Evolutionary conservation across 257 asterid genomes (phyloP).

Genomic region (Solanum pennellii): DNA sequence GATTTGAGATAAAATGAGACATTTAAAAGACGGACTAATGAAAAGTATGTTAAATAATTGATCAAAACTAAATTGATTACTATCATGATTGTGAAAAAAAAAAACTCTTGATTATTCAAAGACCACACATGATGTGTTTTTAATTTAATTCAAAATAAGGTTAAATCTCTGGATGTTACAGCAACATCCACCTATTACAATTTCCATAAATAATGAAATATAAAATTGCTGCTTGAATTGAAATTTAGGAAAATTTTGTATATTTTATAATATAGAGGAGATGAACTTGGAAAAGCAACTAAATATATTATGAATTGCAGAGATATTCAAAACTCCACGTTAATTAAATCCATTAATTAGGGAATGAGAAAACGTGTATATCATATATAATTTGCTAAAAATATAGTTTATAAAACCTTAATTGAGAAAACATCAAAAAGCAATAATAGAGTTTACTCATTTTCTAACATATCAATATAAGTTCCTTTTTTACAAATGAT

Average conservation of each 20-base stretch:
- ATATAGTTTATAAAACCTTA: neutral
- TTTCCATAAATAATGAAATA: neutral
- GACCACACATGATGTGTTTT: conserved; percentile 2
- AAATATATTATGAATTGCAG: neutral
- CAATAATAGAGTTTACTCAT: neutral
- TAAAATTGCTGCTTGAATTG: neutral
- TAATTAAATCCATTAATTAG: neutral
- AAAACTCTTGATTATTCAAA: neutral
- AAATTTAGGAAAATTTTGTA: neutral
- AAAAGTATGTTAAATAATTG: neutral
- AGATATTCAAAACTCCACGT: neutral
- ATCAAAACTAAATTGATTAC: neutral
- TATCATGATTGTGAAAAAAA: neutral
- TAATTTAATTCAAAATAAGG: neutral
- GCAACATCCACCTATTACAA: neutral
- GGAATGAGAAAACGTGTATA: neutral
- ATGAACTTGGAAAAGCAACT: neutral
- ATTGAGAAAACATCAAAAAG: neutral
- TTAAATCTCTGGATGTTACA: neutral
- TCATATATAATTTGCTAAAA: neutral
- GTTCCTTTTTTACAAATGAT: neutral
- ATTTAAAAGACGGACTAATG: neutral
- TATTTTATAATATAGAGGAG: neutral
- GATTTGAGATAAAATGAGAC: neutral
- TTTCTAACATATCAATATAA: neutral